Evolutionary conservation across 345 rosid species (phyloP).

Genomic region (Abelmoschus esculentus): DNA sequence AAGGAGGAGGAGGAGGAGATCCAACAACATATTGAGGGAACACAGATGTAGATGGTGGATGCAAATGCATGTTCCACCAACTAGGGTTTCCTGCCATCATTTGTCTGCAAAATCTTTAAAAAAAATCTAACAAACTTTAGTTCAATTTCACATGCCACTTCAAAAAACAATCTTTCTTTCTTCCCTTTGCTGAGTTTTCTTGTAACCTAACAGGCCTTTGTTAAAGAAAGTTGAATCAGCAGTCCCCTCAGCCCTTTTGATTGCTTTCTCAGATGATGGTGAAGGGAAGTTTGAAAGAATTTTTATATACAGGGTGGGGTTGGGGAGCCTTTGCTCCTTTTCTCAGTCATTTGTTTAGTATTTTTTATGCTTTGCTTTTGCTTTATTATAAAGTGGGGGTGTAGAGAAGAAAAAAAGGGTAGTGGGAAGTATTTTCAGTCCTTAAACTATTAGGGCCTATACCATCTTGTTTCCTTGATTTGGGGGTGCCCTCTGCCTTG

Average conservation of each 20-base stretch:
- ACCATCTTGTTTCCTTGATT: conserved; percentile 25
- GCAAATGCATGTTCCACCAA: conserved; percentile 61
- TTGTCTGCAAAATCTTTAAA: conserved; percentile 7
- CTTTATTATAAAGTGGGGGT: conserved; percentile 44
- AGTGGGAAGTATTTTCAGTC: conserved; percentile 29
- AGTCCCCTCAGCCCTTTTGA: conserved; percentile 4
- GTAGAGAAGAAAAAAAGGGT: conserved; percentile 15
- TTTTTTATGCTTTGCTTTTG: conserved; percentile 31
- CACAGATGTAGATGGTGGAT: conserved; percentile 38
- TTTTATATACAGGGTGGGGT: conserved; percentile 34
- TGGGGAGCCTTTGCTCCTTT: conserved; percentile 24
- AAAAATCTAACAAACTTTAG: background rate
- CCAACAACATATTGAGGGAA: conserved; percentile 37
- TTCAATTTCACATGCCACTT: conserved; percentile 6
- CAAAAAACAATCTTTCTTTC: conserved; percentile 5
- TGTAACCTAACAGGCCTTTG: conserved; percentile 39
- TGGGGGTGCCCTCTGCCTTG: conserved; percentile 23
- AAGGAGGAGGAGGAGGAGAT: conserved; percentile 33
- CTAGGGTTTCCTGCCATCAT: conserved; percentile 78
- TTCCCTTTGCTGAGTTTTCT: conserved; percentile 28
- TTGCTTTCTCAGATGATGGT: conserved; percentile 31
- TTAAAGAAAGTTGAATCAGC: background rate
- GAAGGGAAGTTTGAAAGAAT: conserved; percentile 32
- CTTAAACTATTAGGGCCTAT: conserved; percentile 14
- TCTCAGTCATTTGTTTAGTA: conserved; percentile 21